Evolutionary conservation across 495 filamentous ascomycete genomes (phyloP).

Genomic region (Lophiotrema nucula): DNA sequence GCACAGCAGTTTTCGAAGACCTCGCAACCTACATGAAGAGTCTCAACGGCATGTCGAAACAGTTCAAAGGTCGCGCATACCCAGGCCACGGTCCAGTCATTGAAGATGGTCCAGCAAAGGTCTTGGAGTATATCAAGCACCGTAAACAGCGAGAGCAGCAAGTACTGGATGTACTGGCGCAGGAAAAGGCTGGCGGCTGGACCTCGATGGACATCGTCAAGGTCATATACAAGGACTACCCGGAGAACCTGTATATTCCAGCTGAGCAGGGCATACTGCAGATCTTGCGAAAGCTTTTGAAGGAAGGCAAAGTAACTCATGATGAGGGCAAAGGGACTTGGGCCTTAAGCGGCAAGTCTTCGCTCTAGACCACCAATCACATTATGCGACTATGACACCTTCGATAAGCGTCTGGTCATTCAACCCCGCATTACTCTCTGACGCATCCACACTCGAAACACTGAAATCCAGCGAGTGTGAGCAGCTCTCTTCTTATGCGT

Average conservation of each 20-base stretch:
- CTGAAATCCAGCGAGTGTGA: no score
- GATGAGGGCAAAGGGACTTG: constrained; percentile 33
- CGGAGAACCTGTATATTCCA: constrained; percentile 69
- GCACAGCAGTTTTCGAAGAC: constrained; percentile 90
- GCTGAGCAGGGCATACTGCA: constrained; percentile 43
- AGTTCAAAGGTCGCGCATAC: constrained; percentile 71
- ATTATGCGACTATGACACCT: background rate
- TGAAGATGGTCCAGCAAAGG: constrained; percentile 60
- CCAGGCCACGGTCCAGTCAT: constrained; percentile 84
- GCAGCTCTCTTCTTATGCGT: no score
- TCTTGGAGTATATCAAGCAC: constrained; percentile 81
- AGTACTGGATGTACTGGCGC: constrained; percentile 65
- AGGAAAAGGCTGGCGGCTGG: constrained; percentile 50
- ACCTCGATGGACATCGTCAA: constrained; percentile 79
- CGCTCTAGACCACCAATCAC: constrained; percentile 19
- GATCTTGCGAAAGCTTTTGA: constrained; percentile 41
- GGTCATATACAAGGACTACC: constrained; percentile 76
- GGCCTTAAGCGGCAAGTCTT: constrained; percentile 30
- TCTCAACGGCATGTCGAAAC: constrained; percentile 65
- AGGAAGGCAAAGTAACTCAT: constrained; percentile 40
- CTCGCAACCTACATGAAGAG: constrained; percentile 69
- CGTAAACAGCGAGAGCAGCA: constrained; percentile 77
- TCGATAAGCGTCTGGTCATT: background rate
- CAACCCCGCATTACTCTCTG: background rate
- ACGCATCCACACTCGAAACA: background rate